Base-by-base conservation (phyloP, 2,329 filamentous ascomycete species). In the Colletotrichum tropicale region DNA sequence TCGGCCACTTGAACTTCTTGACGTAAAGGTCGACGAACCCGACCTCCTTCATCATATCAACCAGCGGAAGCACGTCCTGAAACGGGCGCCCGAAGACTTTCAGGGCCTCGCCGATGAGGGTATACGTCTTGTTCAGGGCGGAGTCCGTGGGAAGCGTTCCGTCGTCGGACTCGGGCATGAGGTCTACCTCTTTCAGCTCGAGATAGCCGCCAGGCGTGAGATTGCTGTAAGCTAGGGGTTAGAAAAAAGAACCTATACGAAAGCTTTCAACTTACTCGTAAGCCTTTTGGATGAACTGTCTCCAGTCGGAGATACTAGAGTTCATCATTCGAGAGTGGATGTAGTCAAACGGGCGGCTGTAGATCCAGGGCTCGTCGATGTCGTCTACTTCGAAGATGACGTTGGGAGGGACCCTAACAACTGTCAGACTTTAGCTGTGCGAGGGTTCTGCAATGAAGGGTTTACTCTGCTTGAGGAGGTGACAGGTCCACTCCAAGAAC, bases 301-400 rank as follows among this genome's bases (percentile, higher is more conserved):
- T 76, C 78, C 78, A 81, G 56, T 80, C 75, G 8, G 56, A 6
- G 38, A 85, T 79, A 30, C 78, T 78, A 5, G 79, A 81, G 2
- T 78, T 79, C 77, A 85, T 80, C 72, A 81, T 79, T 34, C 83
- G 80, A 12, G 67, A 76, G 66, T 83, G 81, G 52, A 85, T 82
- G 67, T 81, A 84, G 73, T 86, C 84, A 56, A 85, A 84, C 2
- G 79, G 77, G 2, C 77, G 43, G n/a, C 74, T 70, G 26, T 76
- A 84, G 8, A 80, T 78, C 84, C 84, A 86, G 52, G 78, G 75
- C 58, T 80, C 77, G 24, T 83, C 82, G 1, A 80, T 75, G 70
- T 85, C 84, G 69, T 86, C 84, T 52, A 86, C 78, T 48, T 86
- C 83, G 77, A 89, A 89, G 10, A 78, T 79, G 32, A 87, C 82